Conservation (phyloP, 2,329 filamentous ascomycete species). For the Fusarium chlamydosporum region DNA sequence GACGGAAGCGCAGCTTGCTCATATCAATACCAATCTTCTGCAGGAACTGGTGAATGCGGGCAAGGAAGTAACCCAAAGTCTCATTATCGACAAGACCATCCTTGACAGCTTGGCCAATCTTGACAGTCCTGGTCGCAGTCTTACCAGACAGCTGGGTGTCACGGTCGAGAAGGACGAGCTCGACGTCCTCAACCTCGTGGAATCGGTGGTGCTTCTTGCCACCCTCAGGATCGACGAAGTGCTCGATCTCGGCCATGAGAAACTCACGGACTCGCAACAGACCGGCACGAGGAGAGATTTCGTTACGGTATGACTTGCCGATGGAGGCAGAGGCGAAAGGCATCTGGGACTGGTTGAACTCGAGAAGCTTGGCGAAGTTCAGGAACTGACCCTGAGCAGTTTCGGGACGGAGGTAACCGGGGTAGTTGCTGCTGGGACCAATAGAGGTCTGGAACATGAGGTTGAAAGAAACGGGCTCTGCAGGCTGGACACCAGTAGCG, state of each 20-base stretch:
- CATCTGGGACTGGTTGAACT: constrained; percentile 96
- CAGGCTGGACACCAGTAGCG: constrained; percentile 79
- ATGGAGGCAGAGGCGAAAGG: constrained; percentile 97
- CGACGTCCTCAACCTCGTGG: constrained; percentile 83
- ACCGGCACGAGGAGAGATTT: constrained; percentile 93
- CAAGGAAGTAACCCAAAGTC: constrained; percentile 97
- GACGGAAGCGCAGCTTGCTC: constrained; percentile 92
- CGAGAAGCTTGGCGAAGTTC: constrained; percentile 95
- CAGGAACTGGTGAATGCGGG: constrained; percentile 92
- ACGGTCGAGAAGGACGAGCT: constrained; percentile 87
- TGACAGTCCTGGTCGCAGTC: constrained; percentile 78
- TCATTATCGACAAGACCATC: constrained; percentile 92
- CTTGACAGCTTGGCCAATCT: constrained; percentile 88
- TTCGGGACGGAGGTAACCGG: constrained; percentile 90
- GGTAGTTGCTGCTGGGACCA: constrained; percentile 88
- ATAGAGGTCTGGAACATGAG: constrained; percentile 99
- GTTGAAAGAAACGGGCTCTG: constrained; percentile 91
- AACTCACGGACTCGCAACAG: constrained; percentile 96
- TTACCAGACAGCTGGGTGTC: constrained; percentile 89
- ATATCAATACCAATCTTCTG: constrained; percentile 88
- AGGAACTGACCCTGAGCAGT: constrained; percentile 98
- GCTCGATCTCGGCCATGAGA: constrained; percentile 98
- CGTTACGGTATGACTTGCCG: constrained; percentile 97
- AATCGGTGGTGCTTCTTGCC: constrained; percentile 96
- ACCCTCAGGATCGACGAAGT: constrained; percentile 94